phyloP scores from a whole-genome alignment of 805 yeast species.

The Kazachstania martiniae region DNA sequence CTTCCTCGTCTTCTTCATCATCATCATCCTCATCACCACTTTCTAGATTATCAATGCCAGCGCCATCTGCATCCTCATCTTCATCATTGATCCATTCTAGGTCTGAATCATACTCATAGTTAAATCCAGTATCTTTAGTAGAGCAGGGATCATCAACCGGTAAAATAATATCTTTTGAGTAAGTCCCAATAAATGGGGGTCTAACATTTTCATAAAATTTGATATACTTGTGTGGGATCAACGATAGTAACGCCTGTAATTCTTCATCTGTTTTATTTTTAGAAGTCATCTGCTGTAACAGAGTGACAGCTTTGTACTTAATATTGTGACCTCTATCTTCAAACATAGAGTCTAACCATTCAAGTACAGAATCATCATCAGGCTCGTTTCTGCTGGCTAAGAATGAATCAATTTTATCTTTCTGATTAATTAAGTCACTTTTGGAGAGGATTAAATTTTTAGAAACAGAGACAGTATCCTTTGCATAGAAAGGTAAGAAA shows the following conservation, averaged over 20 bases:
- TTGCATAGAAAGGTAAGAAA: constrained; percentile 31
- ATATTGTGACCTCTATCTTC: constrained; percentile 16
- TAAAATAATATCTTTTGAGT: constrained; percentile 26
- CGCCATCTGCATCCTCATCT: constrained; percentile 40
- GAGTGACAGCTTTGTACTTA: constrained; percentile 24
- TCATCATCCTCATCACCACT: constrained; percentile 47
- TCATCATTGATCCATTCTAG: constrained; percentile 46
- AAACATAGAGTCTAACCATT: constrained; percentile 15
- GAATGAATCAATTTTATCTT: constrained; percentile 20
- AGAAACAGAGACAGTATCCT: constrained; percentile 25
- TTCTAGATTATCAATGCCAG: constrained; percentile 40
- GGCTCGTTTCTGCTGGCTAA: constrained; percentile 1
- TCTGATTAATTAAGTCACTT: constrained; percentile 4
- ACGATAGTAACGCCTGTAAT: constrained; percentile 19
- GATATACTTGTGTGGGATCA: constrained; percentile 29
- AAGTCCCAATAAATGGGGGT: constrained; percentile 46
- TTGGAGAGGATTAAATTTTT: constrained; percentile 3
- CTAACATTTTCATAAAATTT: constrained; percentile 41
- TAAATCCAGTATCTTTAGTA: constrained; percentile 27
- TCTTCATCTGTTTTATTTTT: constrained; percentile 30
- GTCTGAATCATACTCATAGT: constrained; percentile 43
- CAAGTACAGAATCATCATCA: constrained; percentile 3
- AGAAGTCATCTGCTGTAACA: constrained; percentile 30
- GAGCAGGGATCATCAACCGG: constrained; percentile 25
- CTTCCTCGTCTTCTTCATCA: constrained; percentile 43